Base-by-base conservation (phyloP, 495 filamentous ascomycete genomes). In the Penicillium cinerascens region DNA sequence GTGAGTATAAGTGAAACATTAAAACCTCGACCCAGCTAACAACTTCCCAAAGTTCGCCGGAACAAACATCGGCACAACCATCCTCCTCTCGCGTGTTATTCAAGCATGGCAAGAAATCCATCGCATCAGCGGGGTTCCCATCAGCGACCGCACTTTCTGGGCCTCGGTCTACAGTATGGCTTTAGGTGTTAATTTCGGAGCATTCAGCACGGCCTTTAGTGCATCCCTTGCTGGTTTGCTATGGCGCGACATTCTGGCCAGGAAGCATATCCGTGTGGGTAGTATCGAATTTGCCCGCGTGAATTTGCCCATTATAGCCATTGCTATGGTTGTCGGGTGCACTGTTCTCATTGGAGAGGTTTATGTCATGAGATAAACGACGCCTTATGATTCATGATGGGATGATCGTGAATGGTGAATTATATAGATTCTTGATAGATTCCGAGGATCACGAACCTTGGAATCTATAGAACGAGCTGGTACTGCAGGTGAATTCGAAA, bases 31-130 rank as follows among this genome's bases (percentile, higher is more conserved):
- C 33, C 8, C 33, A 10, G 33, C 33, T 36, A 36, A 36, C 10
- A 8, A 36, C 10, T 36, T 36, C 33, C 10, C 10, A 11, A 36
- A 86, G 83, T 87, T 86, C 52, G 81, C 83, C 10, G 84, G 84
- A 13, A 87, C 84, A 9, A 87, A 87, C 52, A 87, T 87, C 44
- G 84, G 84, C 16, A 86, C 84, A 1, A 83, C 84, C 4, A 87
- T 87, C 59, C 76, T 86, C 5, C 73, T 87, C 15, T 84, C 77
- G 10, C 80, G 84, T 15, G 74, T 87, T 8, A 79, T 87, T 37
- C 84, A 87, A 52, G 67, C 76, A 0, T 87, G 84, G 84, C 62
- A 76, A 42, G 50, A 68, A 15, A 83, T 87, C 36, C 80, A 85
- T 54, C 17, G 47, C n/a, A 36, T 27, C 15, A 75, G 65, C 42